Evolutionary conservation across 1,139 yeast genomes (phyloP), one percentile per base, ranked within the genome.

Genomic region (Hansenula lynferdii): DNA sequence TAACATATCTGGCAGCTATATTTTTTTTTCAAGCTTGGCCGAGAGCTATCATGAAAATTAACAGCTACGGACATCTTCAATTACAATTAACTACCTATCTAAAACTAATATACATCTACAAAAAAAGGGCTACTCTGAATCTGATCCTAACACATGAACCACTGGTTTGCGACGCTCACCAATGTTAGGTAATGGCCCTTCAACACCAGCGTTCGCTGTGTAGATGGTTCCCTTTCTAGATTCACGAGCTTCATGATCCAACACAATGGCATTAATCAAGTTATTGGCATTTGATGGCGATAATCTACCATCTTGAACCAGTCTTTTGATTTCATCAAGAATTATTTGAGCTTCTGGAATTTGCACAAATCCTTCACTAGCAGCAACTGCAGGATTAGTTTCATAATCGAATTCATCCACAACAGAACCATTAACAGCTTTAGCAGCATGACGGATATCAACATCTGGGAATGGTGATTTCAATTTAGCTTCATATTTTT

Each of bases 391-490:
- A 47, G 70, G 70, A 42, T 75, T 72, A 5, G 78, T 69, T 40
- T 76, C 73, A 22, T 72, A 56, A 36, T 76, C 79, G 9, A 77
- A 70, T 37, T 74, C 65, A 31, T 75, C 61, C 3, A 81, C 82
- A 47, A 77, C 50, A 1, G 62, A 57, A 1, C 70, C 69, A 49
- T 71, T 67, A 1, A 51, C 61, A 11, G 73, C 70, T 21, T 61
- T 57, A 4, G 75, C 79, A 24, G 53, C 55, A 47, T 79, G 63
- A 31, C 57, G 55, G 44, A 69, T 70, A 8, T 47, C 42, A 21
- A 58, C 50, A 3, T 51, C 42, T 9, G 61, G 61, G 31, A 56
- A 46, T 8, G 69, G 67, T 6, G 48, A 42, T 11, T 38, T 36
- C 29, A 55, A 43, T 11, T 48, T 48, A 15, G 65, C 56, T 5